Conservation (phyloP, 2,329 filamentous ascomycete species). For the Gremmenia infestans region DNA sequence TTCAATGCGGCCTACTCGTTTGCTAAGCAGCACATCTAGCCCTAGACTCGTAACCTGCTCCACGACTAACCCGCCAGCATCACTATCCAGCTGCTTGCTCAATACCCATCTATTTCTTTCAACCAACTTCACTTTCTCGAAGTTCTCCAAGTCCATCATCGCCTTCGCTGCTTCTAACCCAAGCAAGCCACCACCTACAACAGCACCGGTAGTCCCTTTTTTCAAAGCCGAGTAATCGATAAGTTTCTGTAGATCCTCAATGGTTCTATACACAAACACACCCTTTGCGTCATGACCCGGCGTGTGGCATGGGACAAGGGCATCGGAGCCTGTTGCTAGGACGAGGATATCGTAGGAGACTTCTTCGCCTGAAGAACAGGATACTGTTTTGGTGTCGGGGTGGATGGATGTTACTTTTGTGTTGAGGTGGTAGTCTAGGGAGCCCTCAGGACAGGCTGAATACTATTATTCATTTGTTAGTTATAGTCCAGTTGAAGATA, state of each 20-base stretch:
- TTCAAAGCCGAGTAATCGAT: constrained; percentile 66
- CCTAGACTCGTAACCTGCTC: constrained; percentile 76
- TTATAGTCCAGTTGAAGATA: background rate
- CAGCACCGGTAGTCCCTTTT: constrained; percentile 65
- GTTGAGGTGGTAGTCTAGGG: constrained; percentile 71
- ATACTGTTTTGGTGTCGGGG: constrained; percentile 58
- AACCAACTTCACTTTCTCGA: constrained; percentile 68
- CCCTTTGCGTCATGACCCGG: constrained; percentile 75
- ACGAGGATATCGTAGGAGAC: constrained; percentile 77
- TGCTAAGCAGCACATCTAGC: constrained; percentile 73
- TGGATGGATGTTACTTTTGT: constrained; percentile 66
- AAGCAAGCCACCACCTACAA: constrained; percentile 79
- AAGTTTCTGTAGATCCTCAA: constrained; percentile 72
- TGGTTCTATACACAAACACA: constrained; percentile 85
- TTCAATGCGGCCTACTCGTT: constrained; percentile 67
- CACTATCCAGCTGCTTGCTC: constrained; percentile 73
- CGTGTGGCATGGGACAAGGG: constrained; percentile 61
- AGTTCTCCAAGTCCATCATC: constrained; percentile 79
- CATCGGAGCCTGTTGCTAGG: constrained; percentile 81
- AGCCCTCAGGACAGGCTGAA: constrained; percentile 45
- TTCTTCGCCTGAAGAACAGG: constrained; percentile 62
- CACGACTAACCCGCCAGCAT: constrained; percentile 76
- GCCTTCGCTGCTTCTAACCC: constrained; percentile 88
- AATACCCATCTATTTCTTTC: constrained; percentile 81
- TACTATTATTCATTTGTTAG: constrained; percentile 19